phyloP scores from a whole-genome alignment of 495 filamentous ascomycete species.

The Schizothecium vesticola region DNA sequence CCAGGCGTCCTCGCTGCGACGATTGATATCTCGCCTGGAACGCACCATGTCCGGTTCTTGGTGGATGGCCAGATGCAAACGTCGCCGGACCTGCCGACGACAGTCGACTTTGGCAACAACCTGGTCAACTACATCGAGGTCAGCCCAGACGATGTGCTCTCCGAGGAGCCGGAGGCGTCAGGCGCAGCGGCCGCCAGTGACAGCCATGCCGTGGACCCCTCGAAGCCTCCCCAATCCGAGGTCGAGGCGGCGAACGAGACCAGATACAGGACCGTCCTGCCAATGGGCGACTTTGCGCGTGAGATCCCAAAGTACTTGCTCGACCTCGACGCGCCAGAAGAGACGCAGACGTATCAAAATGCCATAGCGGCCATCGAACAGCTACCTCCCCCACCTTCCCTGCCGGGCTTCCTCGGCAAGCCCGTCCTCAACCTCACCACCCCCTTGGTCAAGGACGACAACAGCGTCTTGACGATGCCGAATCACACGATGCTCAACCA shows the following conservation, averaged over 20 bases:
- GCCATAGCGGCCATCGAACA: conserved; percentile 64
- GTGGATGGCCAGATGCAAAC: conserved; percentile 90
- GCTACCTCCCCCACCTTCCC: conserved; percentile 72
- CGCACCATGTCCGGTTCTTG: conserved; percentile 94
- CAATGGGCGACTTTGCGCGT: conserved; percentile 48
- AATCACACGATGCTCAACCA: conserved; percentile 98
- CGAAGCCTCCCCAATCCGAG: conserved; percentile 26
- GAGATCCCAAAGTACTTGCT: conserved; percentile 78
- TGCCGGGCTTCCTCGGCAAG: conserved; percentile 89
- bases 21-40: conserved; percentile 80
- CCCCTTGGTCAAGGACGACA: conserved; percentile 86
- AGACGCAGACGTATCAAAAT: conserved; percentile 61
- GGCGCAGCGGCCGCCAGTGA: conserved; percentile 19
- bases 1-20: conserved; percentile 62
- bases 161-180: conserved; percentile 10
- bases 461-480: conserved; percentile 89
- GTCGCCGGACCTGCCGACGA: conserved; percentile 80
- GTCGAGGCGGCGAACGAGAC: conserved; percentile 40
- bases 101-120: conserved; percentile 94
- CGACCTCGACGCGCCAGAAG: conserved; percentile 80
- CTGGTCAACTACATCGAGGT: conserved; percentile 97
- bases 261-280: conserved; percentile 37
- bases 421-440: conserved; percentile 88
- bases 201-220: conserved; percentile 25
- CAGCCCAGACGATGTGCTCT: conserved; percentile 59